Conservation (phyloP, 1,284 basidiomycete species). For the Vanrija sp. region DNA sequence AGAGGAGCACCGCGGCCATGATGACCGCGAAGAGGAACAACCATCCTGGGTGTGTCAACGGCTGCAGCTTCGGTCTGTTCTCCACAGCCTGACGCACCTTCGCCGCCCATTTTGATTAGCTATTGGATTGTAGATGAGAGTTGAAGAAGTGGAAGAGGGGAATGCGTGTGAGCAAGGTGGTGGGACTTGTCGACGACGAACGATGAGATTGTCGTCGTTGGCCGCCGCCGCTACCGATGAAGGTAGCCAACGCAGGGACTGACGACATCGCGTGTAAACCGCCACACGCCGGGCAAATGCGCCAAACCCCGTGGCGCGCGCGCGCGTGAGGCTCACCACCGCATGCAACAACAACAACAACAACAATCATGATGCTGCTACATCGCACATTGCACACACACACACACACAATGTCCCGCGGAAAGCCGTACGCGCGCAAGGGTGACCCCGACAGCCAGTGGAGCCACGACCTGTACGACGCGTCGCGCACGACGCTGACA, state of each 20-base stretch:
- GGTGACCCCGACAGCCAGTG: constrained; percentile 27
- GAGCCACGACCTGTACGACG: constrained; percentile 42
- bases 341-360: not conserved
- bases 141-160: not conserved
- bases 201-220: not conserved
- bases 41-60: constrained; percentile 62
- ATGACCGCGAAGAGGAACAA: constrained; percentile 90
- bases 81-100: constrained; percentile 29
- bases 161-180: not conserved
- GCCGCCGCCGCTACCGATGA: not conserved
- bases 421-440: constrained; percentile 27
- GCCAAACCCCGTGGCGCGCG: too few relatives aligned
- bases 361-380: not conserved
- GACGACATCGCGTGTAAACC: too few relatives aligned
- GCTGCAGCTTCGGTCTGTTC: not conserved
- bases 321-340: not conserved
- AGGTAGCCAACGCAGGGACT: too few relatives aligned
- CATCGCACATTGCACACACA: not conserved
- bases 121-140: not conserved
- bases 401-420: constrained; percentile 11
- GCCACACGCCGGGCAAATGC: not conserved
- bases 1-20: constrained; percentile 84
- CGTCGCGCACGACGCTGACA: constrained; percentile 17
- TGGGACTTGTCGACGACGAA: not conserved
- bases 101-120: constrained; percentile 42